A percentile compares a stretch with the other conserved stretches of the same genome.
Conservation (phyloP, 208 protist genomes). For the Trypanosoma conorhini region DNA sequence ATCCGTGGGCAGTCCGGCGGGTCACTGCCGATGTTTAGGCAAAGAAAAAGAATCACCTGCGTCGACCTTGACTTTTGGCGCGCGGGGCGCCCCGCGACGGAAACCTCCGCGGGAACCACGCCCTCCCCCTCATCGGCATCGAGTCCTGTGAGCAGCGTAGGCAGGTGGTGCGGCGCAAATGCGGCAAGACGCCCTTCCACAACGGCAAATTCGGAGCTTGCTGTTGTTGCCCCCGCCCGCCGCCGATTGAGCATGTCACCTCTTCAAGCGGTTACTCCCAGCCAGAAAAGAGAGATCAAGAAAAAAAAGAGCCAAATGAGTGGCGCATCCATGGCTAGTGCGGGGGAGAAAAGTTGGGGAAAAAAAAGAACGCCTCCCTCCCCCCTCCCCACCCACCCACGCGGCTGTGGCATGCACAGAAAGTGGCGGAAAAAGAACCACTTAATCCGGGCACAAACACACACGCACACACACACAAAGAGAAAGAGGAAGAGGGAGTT, state of each 20-base stretch:
- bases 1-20: slow-evolving; percentile 97
- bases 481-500: slow-evolving; percentile 22
- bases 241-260: slow-evolving; percentile 24
- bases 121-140: slow-evolving; percentile 30
- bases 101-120: slow-evolving; percentile 10
- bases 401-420: neutral
- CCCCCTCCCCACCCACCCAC: too few species aligned
- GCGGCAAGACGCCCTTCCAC: slow-evolving; percentile 65
- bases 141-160: slow-evolving; percentile 54
- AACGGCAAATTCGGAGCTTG: slow-evolving; percentile 31
- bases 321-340: neutral
- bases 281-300: neutral
- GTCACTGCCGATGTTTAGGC: slow-evolving; percentile 98
- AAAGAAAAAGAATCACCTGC: slow-evolving; percentile 93
- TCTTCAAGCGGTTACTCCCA: neutral
- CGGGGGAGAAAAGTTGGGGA: neutral
- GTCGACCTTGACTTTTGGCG: slow-evolving; percentile 40
- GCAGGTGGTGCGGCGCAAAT: slow-evolving; percentile 63
- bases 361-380: neutral
- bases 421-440: neutral
- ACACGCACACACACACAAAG: neutral
- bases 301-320: neutral
- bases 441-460: neutral
- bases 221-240: slow-evolving; percentile 8
- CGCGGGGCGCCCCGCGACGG: slow-evolving; percentile 18